Base-by-base conservation (phyloP, 257 asterid species). In the Lavandula angustifolia region DNA sequence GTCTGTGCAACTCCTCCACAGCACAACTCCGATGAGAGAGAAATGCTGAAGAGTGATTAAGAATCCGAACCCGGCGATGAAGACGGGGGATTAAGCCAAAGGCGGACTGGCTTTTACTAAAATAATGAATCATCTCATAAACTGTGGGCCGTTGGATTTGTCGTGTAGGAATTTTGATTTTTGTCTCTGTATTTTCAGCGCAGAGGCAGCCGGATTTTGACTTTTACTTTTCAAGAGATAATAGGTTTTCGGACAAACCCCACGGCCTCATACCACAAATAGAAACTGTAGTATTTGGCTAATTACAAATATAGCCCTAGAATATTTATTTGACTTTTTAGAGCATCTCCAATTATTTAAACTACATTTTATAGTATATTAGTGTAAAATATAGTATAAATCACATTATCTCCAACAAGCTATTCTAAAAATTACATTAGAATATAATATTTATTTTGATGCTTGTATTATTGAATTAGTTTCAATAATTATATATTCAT, bases 51-150 rank as follows among this genome's bases (percentile, higher is more conserved):
- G 35, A 31, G 41, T 48, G 33, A 54, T 17, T 34, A 60, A 54
- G 64, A 66, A 48, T 29, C 29, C 63, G 69, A 64, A 59, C 33
- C 73, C 76, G 76, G 73, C 69, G 73, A 52, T 59, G 46, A 70
- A 53, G 22, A 31, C 60, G 75, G 75, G 66, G 66, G 43, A 52
- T 33, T 33, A 44, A 60, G 22, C 38, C 9, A 43, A 51, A 33
- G 2, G 29, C 4, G 47, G 65, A 7, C 0, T 55, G n/a, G 62
- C 4, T 52, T 41, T 62, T 43, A 33, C 59, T 17, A 46, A 46
- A 34, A 54, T 31, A 38, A 59, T 55, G 5, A 35, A 14, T 14
- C 9, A 14, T 17, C 13, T 5, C 43, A 52, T 22, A 40, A 41
- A 66, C 31, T 56, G 46, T 54, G 70, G 62, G 44, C 69, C 62